These are phyloP conservation scores for Sporothrix phasma DNA, from an alignment of 2,329 filamentous ascomycete genomes.

Conservation along the genomic window DNA sequence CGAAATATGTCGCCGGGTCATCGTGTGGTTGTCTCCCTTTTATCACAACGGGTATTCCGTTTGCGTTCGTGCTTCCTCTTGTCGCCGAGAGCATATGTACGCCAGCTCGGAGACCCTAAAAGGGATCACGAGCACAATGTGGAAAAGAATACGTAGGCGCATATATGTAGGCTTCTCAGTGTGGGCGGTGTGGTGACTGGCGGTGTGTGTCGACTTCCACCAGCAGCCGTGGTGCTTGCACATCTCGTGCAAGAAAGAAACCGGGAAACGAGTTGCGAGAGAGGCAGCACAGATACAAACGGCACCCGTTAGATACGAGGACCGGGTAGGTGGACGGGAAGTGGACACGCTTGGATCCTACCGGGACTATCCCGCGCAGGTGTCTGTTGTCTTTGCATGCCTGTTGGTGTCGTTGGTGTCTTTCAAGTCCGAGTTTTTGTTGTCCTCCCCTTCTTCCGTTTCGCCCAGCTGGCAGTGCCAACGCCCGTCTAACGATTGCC, in stretches of 20 bases:
- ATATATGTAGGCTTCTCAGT: neutral
- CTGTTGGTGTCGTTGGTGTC: neutral
- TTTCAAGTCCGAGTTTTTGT: neutral
- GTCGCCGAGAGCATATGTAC: neutral
- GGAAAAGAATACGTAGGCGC: neutral
- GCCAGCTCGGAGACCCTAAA: neutral
- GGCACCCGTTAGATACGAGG: neutral
- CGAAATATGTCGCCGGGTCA: too few relatives aligned
- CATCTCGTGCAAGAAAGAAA: neutral
- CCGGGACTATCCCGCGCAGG: neutral
- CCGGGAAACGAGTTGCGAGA: neutral
- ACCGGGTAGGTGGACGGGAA: neutral
- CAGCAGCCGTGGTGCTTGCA: neutral
- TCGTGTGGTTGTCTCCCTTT: neutral
- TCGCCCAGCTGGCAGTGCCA: neutral
- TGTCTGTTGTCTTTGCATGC: neutral
- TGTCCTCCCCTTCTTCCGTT: neutral
- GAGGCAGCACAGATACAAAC: neutral
- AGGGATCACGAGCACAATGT: neutral
- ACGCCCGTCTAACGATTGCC: neutral
- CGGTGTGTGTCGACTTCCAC: neutral
- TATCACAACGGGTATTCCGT: neutral
- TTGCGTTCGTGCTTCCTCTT: neutral
- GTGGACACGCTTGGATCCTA: neutral
- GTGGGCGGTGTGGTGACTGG: neutral